These are phyloP conservation scores for Pleurotus tuber-regium DNA, from an alignment of 768 basidiomycete genomes.

Conservation along the genomic window DNA sequence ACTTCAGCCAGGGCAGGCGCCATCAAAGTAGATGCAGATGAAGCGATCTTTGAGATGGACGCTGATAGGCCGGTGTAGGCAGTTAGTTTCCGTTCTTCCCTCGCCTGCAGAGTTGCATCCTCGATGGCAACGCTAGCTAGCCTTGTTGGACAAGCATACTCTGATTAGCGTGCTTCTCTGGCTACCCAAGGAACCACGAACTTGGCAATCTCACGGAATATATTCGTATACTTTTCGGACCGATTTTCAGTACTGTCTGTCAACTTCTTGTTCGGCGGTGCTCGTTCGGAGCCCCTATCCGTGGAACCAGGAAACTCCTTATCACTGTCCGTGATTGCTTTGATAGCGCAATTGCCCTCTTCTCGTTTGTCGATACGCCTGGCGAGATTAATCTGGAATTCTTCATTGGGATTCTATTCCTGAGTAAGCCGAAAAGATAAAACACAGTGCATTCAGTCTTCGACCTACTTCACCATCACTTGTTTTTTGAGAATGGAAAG, in stretches of 20 bases:
- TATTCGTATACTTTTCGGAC: background rate
- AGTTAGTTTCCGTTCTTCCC: conserved; percentile 45
- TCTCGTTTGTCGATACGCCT: background rate
- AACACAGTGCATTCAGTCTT: background rate
- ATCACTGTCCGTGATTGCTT: background rate
- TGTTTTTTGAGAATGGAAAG: background rate
- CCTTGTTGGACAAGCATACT: conserved; percentile 24
- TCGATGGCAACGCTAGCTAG: conserved; percentile 44
- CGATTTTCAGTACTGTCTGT: background rate
- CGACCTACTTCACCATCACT: background rate
- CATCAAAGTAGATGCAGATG: conserved; percentile 38
- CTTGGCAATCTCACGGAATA: conserved; percentile 4
- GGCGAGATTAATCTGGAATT: background rate
- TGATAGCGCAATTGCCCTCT: no score
- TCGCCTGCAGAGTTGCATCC: conserved; percentile 38
- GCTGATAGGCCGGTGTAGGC: conserved; percentile 49
- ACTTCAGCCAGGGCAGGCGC: conserved; percentile 46
- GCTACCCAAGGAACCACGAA: background rate
- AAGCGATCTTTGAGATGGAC: conserved; percentile 43
- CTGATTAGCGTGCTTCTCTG: background rate
- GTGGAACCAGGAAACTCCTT: background rate
- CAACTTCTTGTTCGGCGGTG: background rate
- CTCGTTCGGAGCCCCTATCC: background rate
- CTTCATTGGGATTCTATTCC: background rate
- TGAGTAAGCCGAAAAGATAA: background rate